Percentiles rank a stretch among this genome's conserved stretches.
Evolutionary conservation across 441 rosid species (phyloP).

Genomic region (Theobroma grandiflorum): DNA sequence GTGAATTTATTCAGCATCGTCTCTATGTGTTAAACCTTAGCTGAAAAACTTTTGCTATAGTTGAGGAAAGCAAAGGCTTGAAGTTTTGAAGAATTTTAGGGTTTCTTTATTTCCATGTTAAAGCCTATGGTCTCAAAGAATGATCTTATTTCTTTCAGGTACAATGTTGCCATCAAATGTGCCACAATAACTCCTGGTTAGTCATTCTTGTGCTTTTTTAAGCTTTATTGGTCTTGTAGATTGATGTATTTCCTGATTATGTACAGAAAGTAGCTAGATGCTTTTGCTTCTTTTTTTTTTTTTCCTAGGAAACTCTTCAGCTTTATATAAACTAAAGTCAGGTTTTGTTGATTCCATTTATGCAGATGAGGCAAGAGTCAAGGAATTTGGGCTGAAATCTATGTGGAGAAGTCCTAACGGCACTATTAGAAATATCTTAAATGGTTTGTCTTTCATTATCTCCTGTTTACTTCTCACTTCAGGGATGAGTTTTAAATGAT

Average conservation of each 20-base stretch:
- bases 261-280: background rate
- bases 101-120: background rate
- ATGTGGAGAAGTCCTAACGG: conserved; percentile 99
- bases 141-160: conserved; percentile 52
- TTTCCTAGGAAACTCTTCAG: background rate
- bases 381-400: conserved; percentile 84
- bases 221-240: conserved; percentile 2
- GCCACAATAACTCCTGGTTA: conserved; percentile 97
- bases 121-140: background rate
- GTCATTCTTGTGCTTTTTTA: conserved; percentile 35
- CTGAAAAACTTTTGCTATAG: background rate
- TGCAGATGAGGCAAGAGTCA: conserved; percentile 92
- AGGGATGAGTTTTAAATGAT: background rate
- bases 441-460: conserved; percentile 56
- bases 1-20: background rate
- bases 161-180: conserved; percentile 96
- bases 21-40: no score
- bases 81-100: background rate
- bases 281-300: background rate
- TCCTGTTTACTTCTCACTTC: background rate
- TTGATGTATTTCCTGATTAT: background rate
- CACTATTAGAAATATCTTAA: conserved; percentile 91
- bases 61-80: background rate
- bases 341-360: conserved; percentile 21
- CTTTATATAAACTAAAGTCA: conserved; percentile 10